Conservation (phyloP, 2,329 filamentous ascomycete genomes). For the Rosellinia necatrix region DNA sequence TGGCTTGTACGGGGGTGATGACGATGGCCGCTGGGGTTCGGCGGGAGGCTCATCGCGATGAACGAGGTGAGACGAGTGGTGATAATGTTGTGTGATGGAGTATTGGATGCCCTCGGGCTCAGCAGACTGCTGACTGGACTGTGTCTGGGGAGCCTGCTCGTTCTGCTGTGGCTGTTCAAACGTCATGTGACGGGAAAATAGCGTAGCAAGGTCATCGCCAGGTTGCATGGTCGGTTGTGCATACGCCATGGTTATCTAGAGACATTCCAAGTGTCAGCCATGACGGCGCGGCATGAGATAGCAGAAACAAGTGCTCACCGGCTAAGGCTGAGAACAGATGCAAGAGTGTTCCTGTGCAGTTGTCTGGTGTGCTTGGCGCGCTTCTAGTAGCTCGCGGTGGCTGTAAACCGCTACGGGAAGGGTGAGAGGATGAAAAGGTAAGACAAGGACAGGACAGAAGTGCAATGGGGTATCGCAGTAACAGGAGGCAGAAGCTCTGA, state of each 20-base stretch:
- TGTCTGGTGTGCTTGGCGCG: not conserved
- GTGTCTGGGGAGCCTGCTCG: conserved; percentile 34
- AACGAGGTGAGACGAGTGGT: conserved; percentile 73
- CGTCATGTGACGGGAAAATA: conserved; percentile 78
- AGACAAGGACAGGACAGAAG: conserved; percentile 26
- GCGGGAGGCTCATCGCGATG: conserved; percentile 44
- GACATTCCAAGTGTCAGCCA: conserved; percentile 8
- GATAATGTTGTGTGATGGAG: conserved; percentile 81
- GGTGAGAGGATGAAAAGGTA: conserved; percentile 20
- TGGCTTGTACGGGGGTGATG: conserved; percentile 55
- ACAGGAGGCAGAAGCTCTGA: conserved; percentile 33
- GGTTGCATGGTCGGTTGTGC: conserved; percentile 60
- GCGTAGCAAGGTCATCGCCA: conserved; percentile 79
- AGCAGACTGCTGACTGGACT: conserved; percentile 38
- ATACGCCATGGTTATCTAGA: conserved; percentile 47
- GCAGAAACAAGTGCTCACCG: conserved; percentile 11
- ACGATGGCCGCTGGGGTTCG: conserved; percentile 52
- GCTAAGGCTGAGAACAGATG: conserved; percentile 4
- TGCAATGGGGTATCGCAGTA: conserved; percentile 22
- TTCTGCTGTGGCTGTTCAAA: conserved; percentile 53
- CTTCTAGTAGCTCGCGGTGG: conserved; percentile 14
- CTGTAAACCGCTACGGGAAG: conserved; percentile 2
- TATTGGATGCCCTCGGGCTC: conserved; percentile 63
- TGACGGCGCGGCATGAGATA: not conserved
- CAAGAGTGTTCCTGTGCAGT: not conserved